Evolutionary conservation across 1,284 basidiomycete species (phyloP).

Genomic region (Psilocybe mexicana): DNA sequence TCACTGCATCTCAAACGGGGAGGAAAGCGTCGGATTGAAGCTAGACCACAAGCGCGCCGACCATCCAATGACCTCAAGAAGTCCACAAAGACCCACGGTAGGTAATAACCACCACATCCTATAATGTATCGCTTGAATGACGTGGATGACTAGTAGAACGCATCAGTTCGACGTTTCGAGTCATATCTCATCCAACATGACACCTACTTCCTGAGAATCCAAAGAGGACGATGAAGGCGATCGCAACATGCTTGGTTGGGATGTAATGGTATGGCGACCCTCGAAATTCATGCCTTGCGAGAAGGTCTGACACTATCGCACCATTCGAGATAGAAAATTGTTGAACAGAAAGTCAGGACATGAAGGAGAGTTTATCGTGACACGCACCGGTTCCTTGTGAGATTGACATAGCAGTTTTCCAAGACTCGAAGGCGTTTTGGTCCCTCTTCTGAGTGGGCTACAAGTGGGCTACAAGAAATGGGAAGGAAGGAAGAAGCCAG

Average conservation of each 20-base stretch:
- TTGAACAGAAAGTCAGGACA: background rate
- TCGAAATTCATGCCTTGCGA: constrained; percentile 4
- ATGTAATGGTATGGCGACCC: constrained; percentile 25
- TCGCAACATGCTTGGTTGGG: constrained; percentile 23
- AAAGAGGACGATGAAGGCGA: constrained; percentile 25
- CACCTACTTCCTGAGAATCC: constrained; percentile 23
- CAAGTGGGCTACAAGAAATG: background rate
- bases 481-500: background rate
- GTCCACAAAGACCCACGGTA: constrained; percentile 49
- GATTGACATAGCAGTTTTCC: background rate
- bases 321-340: background rate
- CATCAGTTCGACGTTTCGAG: background rate
- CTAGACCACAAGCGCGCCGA: constrained; percentile 38
- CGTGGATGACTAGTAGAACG: constrained; percentile 39
- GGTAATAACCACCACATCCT: constrained; percentile 55
- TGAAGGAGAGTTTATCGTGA: background rate
- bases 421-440: background rate
- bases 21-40: constrained; percentile 17
- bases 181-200: too few relatives aligned
- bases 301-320: background rate
- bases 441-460: background rate
- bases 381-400: background rate
- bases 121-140: constrained; percentile 41
- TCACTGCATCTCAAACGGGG: constrained; percentile 24
- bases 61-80: constrained; percentile 56